Percentiles rank a stretch among this genome's conserved stretches.
phyloP scores from a whole-genome alignment of 2,329 filamentous ascomycete species.

The Zasmidium angulare region DNA sequence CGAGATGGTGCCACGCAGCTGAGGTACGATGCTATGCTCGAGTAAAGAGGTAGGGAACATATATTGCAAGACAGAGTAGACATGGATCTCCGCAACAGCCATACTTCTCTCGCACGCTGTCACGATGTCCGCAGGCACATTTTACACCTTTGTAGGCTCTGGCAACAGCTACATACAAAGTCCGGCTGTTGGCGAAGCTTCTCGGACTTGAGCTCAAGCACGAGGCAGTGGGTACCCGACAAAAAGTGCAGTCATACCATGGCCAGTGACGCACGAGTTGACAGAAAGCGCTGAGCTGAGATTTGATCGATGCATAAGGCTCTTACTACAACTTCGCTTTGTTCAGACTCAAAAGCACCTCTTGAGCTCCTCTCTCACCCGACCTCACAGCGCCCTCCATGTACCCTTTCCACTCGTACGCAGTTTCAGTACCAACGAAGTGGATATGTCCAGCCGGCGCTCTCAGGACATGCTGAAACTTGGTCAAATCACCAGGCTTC shows the following conservation, averaged over 20 bases:
- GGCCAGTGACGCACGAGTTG: too few relatives aligned
- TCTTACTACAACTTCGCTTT: conserved; percentile 12
- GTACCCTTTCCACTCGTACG: conserved; percentile 56
- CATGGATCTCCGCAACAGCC: too few relatives aligned
- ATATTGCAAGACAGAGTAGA: too few relatives aligned
- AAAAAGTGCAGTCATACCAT: too few relatives aligned
- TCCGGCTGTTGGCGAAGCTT: conserved; percentile 11
- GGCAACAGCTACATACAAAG: conserved; percentile 19
- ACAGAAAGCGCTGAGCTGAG: too few relatives aligned
- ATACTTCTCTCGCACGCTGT: too few relatives aligned
- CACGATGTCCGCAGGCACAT: conserved; percentile 1
- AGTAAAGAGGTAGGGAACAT: too few relatives aligned
- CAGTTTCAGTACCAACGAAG: conserved; percentile 58
- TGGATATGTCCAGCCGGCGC: conserved; percentile 43
- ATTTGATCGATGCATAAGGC: too few relatives aligned
- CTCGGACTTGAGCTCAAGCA: conserved; percentile 14
- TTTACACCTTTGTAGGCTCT: conserved; percentile 6
- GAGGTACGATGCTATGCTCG: too few relatives aligned
- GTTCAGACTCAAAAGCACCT: conserved; percentile 39
- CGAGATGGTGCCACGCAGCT: too few relatives aligned
- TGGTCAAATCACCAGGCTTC: conserved; percentile 26
- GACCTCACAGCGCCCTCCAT: conserved; percentile 58
- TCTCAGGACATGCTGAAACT: conserved; percentile 25
- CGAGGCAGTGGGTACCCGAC: conserved; percentile 10
- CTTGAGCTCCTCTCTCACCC: conserved; percentile 50